A percentile compares a stretch with the other conserved stretches of the same genome.
phyloP scores from a whole-genome alignment of 176 grass and related monocot genomes.

The Aegilops longissima region DNA sequence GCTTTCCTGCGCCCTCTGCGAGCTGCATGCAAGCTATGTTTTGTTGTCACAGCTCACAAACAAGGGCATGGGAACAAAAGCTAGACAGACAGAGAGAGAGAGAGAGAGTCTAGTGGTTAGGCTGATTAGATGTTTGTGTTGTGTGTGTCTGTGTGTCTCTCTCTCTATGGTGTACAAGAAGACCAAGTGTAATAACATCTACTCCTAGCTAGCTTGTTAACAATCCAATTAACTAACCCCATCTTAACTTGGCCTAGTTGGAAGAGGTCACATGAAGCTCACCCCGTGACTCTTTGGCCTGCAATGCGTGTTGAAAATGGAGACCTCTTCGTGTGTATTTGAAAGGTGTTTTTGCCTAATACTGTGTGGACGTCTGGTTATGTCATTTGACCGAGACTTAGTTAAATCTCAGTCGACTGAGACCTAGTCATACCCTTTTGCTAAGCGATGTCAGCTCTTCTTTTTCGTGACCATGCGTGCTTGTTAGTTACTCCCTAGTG shows the following conservation, averaged over 20 bases:
- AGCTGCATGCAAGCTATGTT: slow-evolving; percentile 10
- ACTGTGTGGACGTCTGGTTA: not conserved
- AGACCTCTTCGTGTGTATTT: not conserved
- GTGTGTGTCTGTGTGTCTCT: too few species aligned
- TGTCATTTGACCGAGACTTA: too few species aligned
- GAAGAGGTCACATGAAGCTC: slow-evolving; percentile 5
- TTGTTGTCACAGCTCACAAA: slow-evolving; percentile 10
- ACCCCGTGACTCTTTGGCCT: not conserved
- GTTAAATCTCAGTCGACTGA: too few species aligned
- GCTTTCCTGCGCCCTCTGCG: slow-evolving; percentile 8
- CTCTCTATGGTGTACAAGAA: not conserved
- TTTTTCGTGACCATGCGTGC: too few species aligned
- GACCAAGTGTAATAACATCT: slow-evolving; percentile 9
- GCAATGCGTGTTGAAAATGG: not conserved
- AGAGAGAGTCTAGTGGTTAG: not conserved
- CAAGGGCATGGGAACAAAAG: slow-evolving; percentile 20
- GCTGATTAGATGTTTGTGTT: not conserved
- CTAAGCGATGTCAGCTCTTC: too few species aligned
- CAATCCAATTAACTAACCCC: not conserved
- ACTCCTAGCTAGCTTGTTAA: too few species aligned
- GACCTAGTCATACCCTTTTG: too few species aligned
- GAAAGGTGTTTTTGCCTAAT: slow-evolving; percentile 31
- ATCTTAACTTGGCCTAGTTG: not conserved
- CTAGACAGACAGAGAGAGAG: too few species aligned
- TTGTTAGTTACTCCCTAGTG: too few species aligned